These are phyloP conservation scores for Alternaria postmessia DNA, from an alignment of 2,329 filamentous ascomycete species.

Conservation along the genomic window DNA sequence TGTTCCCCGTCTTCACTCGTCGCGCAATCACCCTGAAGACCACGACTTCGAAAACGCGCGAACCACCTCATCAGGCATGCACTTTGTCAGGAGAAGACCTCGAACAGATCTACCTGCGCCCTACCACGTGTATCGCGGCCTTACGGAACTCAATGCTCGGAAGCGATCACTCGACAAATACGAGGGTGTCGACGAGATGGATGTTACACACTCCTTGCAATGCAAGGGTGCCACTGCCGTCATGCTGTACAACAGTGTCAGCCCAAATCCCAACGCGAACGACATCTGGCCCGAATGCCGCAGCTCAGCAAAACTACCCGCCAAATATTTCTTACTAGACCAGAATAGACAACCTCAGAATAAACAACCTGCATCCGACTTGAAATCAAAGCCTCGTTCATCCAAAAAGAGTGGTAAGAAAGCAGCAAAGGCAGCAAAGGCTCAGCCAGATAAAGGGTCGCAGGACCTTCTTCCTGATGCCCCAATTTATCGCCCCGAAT, in stretches of 20 bases:
- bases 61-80: not conserved
- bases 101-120: not conserved
- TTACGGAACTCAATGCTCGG: conserved; percentile 7
- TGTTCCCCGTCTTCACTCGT: not conserved
- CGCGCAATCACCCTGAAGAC: not conserved
- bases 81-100: not conserved
- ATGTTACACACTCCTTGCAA: conserved; percentile 21
- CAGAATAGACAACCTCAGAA: conserved; percentile 3
- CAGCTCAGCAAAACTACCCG: conserved; percentile 35
- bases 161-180: conserved; percentile 33
- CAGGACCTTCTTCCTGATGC: not conserved
- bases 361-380: not conserved
- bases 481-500: conserved; percentile 47
- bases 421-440: not conserved
- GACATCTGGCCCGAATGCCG: conserved; percentile 50
- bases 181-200: conserved; percentile 22
- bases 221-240: conserved; percentile 35
- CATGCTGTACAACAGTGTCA: conserved; percentile 29
- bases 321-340: conserved; percentile 33
- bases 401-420: conserved; percentile 1
- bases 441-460: not conserved
- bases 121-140: not conserved
- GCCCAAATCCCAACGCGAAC: conserved; percentile 36
- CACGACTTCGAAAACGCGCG: not conserved
- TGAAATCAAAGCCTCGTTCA: conserved; percentile 3